Base-by-base conservation (phyloP, 768 basidiomycete genomes). In the Naganishia antarctica region DNA sequence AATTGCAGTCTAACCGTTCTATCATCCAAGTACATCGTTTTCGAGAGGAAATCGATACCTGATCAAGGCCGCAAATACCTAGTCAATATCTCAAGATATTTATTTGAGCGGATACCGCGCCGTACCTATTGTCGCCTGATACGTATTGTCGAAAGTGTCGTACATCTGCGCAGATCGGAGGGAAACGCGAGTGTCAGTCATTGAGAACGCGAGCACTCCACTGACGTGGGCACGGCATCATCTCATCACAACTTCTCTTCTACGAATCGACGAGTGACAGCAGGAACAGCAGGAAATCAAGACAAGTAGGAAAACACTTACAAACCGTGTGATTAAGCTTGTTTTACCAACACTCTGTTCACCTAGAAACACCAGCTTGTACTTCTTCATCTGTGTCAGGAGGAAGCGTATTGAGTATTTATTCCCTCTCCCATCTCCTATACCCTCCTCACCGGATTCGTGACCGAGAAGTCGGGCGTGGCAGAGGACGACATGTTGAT, bases 291-390 rank as follows among this genome's bases (percentile, higher is more conserved):
- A 53, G 9, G 41, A 29, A 47, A 15, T 3, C 29, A 29, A 23
- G 12, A 9, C 18, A 48, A 15, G 26, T 9, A 1, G 11, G 26
- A 18, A 60, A 34, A 44, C 31, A 62, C 67, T 40, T 66, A 76
- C 81, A 73, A 76, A 92, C 85, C 96, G 85, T 62, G 96, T 98
- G 77, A 99, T 99, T 66, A 99, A 83, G 80, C 89, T 91, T 4
- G 96, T 99, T 84, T 99, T 99, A 48, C 96, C 96, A 59, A 98
- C 96, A 70, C 89, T 91, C 80, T 96, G 93, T 81, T 97, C 93
- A 15, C 93, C 93, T 13, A 97, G 85, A 46, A 97, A 83, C 23
- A 96, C 93, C 46, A 97, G 91, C 81, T 97, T 97, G 63, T 91
- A 96, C 67, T 93, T 88, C 78, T 93, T 96, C 60, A 90, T 87